phyloP scores from a whole-genome alignment of 148 eudicot species.

The Pouteria glomerata region DNA sequence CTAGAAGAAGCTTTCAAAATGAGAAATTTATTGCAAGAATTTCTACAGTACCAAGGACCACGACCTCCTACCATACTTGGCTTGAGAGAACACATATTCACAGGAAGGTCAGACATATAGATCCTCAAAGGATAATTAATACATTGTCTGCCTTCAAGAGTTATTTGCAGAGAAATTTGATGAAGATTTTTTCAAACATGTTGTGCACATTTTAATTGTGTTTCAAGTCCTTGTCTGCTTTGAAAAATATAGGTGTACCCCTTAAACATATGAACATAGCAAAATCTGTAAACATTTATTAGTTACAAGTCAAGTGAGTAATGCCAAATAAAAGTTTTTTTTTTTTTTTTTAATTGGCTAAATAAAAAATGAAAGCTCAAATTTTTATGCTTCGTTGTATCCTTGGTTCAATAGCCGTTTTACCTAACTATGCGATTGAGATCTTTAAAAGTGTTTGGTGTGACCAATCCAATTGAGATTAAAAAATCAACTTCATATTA shows the following conservation, averaged over 20 bases:
- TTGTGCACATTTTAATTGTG: neutral
- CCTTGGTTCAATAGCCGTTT: no score
- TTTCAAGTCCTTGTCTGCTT: neutral
- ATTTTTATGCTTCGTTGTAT: no score
- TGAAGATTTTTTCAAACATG: neutral
- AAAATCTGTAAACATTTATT: neutral
- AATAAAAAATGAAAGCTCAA: no score
- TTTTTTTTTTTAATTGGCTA: no score
- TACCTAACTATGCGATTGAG: no score
- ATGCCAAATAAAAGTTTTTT: no score
- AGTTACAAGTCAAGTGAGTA: neutral
- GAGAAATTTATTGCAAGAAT: conserved; percentile 89
- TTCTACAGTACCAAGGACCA: conserved; percentile 42
- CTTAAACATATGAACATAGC: neutral
- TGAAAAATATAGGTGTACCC: neutral
- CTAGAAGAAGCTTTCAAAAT: conserved; percentile 94
- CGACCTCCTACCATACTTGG: conserved; percentile 81
- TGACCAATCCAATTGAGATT: no score
- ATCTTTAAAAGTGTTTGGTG: no score
- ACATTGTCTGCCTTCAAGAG: neutral
- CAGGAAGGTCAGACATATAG: conserved; percentile 71
- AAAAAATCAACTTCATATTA: no score
- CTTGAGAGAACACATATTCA: conserved; percentile 90
- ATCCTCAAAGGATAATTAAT: neutral
- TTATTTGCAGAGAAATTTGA: neutral